Evolutionary conservation across 2,329 filamentous ascomycete species (phyloP), one percentile per base, ranked within the genome.

Genomic region (Fusarium nelsonii): DNA sequence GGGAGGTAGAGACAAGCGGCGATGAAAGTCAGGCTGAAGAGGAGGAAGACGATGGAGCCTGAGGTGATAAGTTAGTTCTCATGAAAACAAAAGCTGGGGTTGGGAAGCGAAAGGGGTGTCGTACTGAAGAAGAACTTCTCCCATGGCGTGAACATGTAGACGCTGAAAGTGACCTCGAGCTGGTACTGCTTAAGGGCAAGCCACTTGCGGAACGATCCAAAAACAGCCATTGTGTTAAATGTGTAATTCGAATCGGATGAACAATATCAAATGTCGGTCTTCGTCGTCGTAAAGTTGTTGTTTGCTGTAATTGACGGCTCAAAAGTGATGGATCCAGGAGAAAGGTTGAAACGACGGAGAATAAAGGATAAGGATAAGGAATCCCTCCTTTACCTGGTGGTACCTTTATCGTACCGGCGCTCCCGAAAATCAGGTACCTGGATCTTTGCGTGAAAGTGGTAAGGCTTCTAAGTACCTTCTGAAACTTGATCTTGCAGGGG

Each of bases 81-180:
- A n/a, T n/a, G 14, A n/a, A 30, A 16, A 18, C 11, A 32, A 26
- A 60, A 40, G 34, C 15, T 32, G 5, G 39, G 12, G 3, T 5
- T 23, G 9, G 12, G 37, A 34, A 33, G 43, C n/a, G 23, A 33
- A 43, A 50, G 26, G 41, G 12, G 20, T 14, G 8, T 81, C 93
- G 60, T 87, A 98, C 96, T 98, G 82, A 98, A 97, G 75, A 97
- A 91, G 81, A 97, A 95, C 81, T 97, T 97, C 84, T 99, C 96
- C 53, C 92, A 94, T 2, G 94, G 92, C 37, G 94, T 97, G 74
- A 97, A 91, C 92, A 99, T 98, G 86, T 99, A 98, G 28, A 98
- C 88, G 65, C 92, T 91, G 81, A 97, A 96, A 14, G 95, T 97
- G 79, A 98, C 95, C 83, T 99, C 96, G 79, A 98, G 94, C 84